Percentiles rank a stretch among this genome's conserved stretches.
Conservation (phyloP, 768 basidiomycete species). For the Amanita thiersii region DNA sequence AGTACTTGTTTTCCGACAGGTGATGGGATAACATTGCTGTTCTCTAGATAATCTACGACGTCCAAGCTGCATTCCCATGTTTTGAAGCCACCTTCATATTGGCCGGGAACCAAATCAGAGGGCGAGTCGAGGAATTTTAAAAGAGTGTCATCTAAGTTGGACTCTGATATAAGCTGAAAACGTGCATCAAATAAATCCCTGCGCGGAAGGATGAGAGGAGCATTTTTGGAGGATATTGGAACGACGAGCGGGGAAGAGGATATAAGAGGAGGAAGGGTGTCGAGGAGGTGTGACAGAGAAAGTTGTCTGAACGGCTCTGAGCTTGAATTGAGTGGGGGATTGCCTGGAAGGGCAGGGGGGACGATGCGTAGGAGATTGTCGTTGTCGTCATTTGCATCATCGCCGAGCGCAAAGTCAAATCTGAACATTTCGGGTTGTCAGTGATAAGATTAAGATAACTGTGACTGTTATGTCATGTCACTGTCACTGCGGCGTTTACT, state of each 20-base stretch:
- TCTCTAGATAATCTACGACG: constrained; percentile 58
- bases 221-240: constrained; percentile 28
- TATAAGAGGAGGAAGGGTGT: constrained; percentile 59
- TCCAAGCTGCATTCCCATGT: constrained; percentile 97
- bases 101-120: constrained; percentile 84
- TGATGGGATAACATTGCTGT: background rate
- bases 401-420: constrained; percentile 12
- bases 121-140: constrained; percentile 70
- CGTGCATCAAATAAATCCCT: constrained; percentile 93
- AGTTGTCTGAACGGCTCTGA: background rate
- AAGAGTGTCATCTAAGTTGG: constrained; percentile 25
- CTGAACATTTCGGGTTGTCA: constrained; percentile 3
- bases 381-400: constrained; percentile 27
- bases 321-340: no score
- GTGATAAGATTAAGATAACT: no score
- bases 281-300: constrained; percentile 13
- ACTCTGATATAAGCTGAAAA: constrained; percentile 80
- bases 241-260: constrained; percentile 72
- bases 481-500: no score
- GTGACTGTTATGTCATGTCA: no score
- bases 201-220: constrained; percentile 43
- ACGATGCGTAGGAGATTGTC: constrained; percentile 9
- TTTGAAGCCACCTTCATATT: constrained; percentile 95
- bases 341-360: background rate
- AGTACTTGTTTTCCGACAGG: constrained; percentile 46